Conservation (phyloP, 108 stramenopile species). For the Fragilariopsis cylindrus region DNA sequence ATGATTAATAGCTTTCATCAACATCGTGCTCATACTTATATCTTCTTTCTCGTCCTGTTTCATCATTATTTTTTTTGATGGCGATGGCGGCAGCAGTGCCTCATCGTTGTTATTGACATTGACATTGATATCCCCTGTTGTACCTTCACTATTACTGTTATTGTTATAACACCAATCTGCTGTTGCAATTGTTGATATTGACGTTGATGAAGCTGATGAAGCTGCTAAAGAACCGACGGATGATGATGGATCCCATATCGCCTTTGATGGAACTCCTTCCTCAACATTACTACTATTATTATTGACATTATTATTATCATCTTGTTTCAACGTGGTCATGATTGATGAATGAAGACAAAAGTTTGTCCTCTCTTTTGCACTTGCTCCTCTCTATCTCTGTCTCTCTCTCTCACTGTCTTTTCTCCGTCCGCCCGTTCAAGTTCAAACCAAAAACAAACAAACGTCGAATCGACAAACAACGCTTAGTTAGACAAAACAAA, state of each 20-base stretch:
- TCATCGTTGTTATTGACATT: neutral
- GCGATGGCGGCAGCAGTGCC: neutral
- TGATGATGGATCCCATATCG: slow-evolving; percentile 5
- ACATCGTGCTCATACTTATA: slow-evolving; percentile 1
- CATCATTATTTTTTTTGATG: neutral
- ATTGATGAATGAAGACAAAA: too few species aligned
- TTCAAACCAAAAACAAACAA: too few species aligned
- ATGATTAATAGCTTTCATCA: slow-evolving; percentile 1
- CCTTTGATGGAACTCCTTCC: slow-evolving; percentile 3
- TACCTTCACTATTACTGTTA: neutral
- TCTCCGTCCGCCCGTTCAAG: too few species aligned
- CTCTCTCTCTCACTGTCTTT: too few species aligned
- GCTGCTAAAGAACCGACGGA: neutral
- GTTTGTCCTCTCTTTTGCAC: too few species aligned
- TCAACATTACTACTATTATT: neutral
- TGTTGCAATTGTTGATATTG: neutral
- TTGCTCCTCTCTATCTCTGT: too few species aligned
- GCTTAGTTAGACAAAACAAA: too few species aligned
- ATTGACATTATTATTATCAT: too few species aligned
- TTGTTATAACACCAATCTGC: neutral
- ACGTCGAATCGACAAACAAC: too few species aligned
- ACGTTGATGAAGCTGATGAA: neutral
- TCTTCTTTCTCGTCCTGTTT: neutral
- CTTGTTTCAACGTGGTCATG: too few species aligned
- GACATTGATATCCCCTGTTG: neutral